Evolutionary conservation across 2,329 filamentous ascomycete species (phyloP), one percentile per base, ranked within the genome.

Genomic region (Mycosphaerella arachidis): DNA sequence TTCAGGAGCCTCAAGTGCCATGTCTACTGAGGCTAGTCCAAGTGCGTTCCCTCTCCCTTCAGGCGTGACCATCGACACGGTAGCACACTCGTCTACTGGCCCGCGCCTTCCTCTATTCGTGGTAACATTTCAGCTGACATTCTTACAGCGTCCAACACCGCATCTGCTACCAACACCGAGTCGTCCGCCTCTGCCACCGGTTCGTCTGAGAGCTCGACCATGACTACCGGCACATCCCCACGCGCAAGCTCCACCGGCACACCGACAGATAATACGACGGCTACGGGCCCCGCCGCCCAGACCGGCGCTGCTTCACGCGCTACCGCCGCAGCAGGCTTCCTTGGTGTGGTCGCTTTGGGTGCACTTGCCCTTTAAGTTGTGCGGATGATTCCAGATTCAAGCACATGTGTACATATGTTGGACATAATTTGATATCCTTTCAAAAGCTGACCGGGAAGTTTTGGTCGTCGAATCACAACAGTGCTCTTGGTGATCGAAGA

Each of bases 1-100:
- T 51, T 65, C 69, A 53, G 70, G 71, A 52, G 69, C 76, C n/a
- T 66, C 71, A 20, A 71, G 70, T 43, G 63, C 63, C n/a, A 55
- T 57, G 52, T 60, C 69, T 31, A 59, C 56, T 16, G 67, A 70
- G 30, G 63, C 71, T 29, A 67, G 70, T 55, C 62, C 63, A 55
- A 68, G 57, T 55, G 57, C 60, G 55, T 60, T 60, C 48, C 58
- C 62, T 35, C 55, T 55, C 29, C 48, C 48, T 18, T 33, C 50
- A 20, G 45, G 46, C 31, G 50, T 55, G 33, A 60, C 55, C 29
- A 56, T 58, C 30, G 48, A 53, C 31, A 61, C 58, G 37, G 40
- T 56, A 46, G 53, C 54, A 30, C 48, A 57, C 43, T 33, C 54
- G 35, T 56, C 54, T 4, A 46, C 43, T 18, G 45, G 43, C 50